Conservation (phyloP, 148 eudicot genomes). For the Chenopodium quinoa region DNA sequence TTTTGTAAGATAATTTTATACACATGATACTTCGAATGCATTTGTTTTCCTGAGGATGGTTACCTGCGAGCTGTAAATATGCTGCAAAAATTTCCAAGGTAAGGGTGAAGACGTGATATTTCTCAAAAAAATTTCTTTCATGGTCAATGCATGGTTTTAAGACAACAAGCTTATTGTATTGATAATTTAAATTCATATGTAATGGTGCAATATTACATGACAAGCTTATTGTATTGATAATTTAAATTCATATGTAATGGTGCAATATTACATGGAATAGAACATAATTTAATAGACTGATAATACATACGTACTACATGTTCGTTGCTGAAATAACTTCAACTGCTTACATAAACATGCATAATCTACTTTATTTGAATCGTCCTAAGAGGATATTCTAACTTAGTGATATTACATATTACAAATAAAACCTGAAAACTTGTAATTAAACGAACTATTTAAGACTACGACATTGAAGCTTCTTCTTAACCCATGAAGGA, state of each 20-base stretch:
- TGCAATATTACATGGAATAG: neutral
- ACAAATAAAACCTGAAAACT: neutral
- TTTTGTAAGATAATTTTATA: too few relatives aligned
- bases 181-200: neutral
- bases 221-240: too few relatives aligned
- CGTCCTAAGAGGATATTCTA: neutral
- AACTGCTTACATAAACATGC: neutral
- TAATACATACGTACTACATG: neutral
- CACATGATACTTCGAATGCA: too few relatives aligned
- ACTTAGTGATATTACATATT: neutral
- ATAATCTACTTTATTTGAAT: neutral
- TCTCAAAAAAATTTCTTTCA: too few relatives aligned
- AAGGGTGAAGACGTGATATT: neutral
- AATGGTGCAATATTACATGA: neutral
- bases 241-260: neutral
- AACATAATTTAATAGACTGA: neutral
- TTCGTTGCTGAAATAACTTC: neutral
- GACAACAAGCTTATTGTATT: neutral
- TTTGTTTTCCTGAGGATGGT: neutral
- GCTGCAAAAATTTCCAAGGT: neutral
- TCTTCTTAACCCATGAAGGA: constrained; percentile 62
- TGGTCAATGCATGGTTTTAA: too few relatives aligned
- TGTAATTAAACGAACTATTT: neutral
- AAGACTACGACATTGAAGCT: constrained; percentile 28
- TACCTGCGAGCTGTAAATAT: too few relatives aligned